Base-by-base conservation (phyloP, 495 filamentous ascomycete species). In the Penicillium silybi region DNA sequence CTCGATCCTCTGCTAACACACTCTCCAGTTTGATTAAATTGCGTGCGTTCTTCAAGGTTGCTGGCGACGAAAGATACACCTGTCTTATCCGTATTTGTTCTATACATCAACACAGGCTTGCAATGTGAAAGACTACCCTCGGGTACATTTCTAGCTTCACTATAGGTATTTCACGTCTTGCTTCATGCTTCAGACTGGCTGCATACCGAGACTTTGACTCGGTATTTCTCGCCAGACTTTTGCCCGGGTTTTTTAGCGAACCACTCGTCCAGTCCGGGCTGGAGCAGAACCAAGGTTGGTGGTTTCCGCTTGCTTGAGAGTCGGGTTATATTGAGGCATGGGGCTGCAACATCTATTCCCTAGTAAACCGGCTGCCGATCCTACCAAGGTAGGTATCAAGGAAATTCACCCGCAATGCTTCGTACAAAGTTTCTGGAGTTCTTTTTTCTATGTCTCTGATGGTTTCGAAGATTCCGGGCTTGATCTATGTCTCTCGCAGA, bases 11-110 rank as follows among this genome's bases (percentile, higher is more conserved):
- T 34, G 44, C 53, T 61, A 35, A 64, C 22, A 41, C 10, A 3
- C 34, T 4, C 8, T 16, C n/a, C 40, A 75, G 70, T 75, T 75
- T 57, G 72, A 74, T 59, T 74, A 69, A 67, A 52, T 59, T 49
- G 37, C 35, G 37, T 39, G 46, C 58, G 53, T 53, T 60, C 45
- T 48, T 52, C 15, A 42, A 50, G 45, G 41, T 29, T 42, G 46
- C 37, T 44, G 46, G 50, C 50, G 35, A 52, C 56, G 54, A 56
- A 64, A 58, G 53, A 56, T 52, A 41, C 38, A 41, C 48, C 27
- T 59, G 52, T 56, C 47, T 50, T 25, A 9, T 45, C 56, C 53
- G 35, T 49, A 41, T 43, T 43, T 52, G 27, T 56, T 34, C 41
- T 52, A 41, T 52, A 50, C 50, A 54, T 51, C 55, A 50, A 47